Evolutionary conservation across 768 basidiomycete genomes (phyloP), one percentile per base, ranked within the genome.

Genomic region (Mycena rosella): DNA sequence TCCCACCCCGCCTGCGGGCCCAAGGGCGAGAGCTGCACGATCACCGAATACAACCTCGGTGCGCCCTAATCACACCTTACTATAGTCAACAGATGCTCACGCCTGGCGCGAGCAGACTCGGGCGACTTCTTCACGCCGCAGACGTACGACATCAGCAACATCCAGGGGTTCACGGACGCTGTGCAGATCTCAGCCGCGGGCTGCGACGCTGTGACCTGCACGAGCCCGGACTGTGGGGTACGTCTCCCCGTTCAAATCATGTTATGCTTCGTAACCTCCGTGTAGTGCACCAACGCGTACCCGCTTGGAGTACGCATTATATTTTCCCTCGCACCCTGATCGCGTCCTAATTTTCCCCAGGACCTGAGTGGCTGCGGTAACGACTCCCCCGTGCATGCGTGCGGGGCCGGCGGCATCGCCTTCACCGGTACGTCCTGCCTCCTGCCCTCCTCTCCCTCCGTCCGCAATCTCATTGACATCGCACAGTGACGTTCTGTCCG

Each of bases 121-220:
- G 73, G 73, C 40, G 65, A 56, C 59, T 22, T 51, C n/a, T 72
- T 18, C 34, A 70, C 64, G n/a, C 69, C 70, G 24, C 69, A 82
- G 74, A 78, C 80, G 14, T 83, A 84, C 67, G 82, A 84, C 61
- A 81, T 84, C 26, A 83, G 82, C 42, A 84, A 83, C 69, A 82
- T 84, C 61, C 81, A 77, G 71, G 82, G 81, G 8, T 83, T 82
- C 72, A 82, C 81, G 3, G 80, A 82, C 64, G 79, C 79, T 11
- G 76, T 82, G 22, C 55, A 70, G 27, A 78, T 82, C 52, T 73
- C 68, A 47, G 81, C 80, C 7, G 75, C 72, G 30, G 81, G 81
- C 3, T 81, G 82, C 72, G 78, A 80, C 26, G 81, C 79, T 15
- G 81, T 81, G 10, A 78, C 78, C 10, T 83, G 82, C 70, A 81